phyloP scores from a whole-genome alignment of 768 basidiomycete genomes.

The Brasilioporus rufonigricans region DNA sequence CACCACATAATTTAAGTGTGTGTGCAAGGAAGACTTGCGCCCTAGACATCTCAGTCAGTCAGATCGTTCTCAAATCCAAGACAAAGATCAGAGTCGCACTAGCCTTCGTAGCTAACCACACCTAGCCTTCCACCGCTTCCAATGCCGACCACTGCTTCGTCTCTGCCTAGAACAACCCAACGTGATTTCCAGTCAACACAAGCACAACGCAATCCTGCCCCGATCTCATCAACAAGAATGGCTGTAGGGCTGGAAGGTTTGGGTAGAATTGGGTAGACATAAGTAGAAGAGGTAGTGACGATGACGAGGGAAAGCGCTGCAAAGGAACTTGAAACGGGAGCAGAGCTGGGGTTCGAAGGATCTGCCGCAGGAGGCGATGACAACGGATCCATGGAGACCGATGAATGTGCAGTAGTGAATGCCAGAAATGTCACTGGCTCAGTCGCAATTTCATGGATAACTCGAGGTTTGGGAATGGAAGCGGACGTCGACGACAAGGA shows the following conservation, averaged over 20 bases:
- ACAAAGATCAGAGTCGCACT: background rate
- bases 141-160: constrained; percentile 90
- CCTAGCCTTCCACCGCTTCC: constrained; percentile 77
- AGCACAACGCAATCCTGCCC: constrained; percentile 81
- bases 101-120: constrained; percentile 92
- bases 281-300: constrained; percentile 81
- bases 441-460: constrained; percentile 76
- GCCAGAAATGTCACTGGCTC: constrained; percentile 95
- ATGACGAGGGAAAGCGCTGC: constrained; percentile 69
- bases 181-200: constrained; percentile 70
- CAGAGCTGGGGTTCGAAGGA: constrained; percentile 13
- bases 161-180: constrained; percentile 81
- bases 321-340: constrained; percentile 20
- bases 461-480: constrained; percentile 82
- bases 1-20: constrained; percentile 81
- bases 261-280: constrained; percentile 73
- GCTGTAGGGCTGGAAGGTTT: constrained; percentile 65
- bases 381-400: constrained; percentile 24
- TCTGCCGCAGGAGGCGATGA: constrained; percentile 7
- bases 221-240: constrained; percentile 79
- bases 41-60: constrained; percentile 11
- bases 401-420: constrained; percentile 50
- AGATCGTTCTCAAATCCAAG: background rate
- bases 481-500: constrained; percentile 71
- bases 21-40: constrained; percentile 69